Evolutionary conservation across 768 basidiomycete species (phyloP).

Genomic region (Boletales sp.): DNA sequence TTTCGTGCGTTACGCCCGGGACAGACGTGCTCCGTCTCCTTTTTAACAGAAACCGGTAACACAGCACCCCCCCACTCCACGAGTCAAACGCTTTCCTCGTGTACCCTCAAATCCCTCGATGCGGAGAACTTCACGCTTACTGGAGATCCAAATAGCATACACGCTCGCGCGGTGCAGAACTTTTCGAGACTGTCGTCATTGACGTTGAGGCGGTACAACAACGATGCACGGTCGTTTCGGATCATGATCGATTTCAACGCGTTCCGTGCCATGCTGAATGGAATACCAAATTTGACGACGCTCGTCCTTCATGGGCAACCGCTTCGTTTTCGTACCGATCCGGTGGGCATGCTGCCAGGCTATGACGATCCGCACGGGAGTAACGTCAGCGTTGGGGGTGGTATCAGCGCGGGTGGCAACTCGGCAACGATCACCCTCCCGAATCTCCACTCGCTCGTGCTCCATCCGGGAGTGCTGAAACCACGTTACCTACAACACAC

Average conservation of each 20-base stretch:
- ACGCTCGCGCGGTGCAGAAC: conserved; percentile 9
- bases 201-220: conserved; percentile 26
- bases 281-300: conserved; percentile 21
- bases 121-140: conserved; percentile 26
- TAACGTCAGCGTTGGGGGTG: background rate
- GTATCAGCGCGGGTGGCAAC: background rate
- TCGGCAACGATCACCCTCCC: conserved; percentile 15
- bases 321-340: conserved; percentile 21
- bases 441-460: conserved; percentile 27
- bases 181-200: conserved; percentile 23
- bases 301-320: conserved; percentile 29
- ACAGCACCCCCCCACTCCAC: background rate
- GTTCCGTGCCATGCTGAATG: conserved; percentile 22
- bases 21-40: conserved; percentile 25
- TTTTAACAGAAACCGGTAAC: conserved; percentile 17
- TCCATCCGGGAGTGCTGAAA: conserved; percentile 29
- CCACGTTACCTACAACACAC: conserved; percentile 31
- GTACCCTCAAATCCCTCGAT: conserved; percentile 25
- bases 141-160: conserved; percentile 17
- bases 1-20: conserved; percentile 30
- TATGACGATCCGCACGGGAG: conserved; percentile 1
- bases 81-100: conserved; percentile 1
- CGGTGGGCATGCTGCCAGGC: conserved; percentile 5
- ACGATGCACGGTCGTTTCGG: conserved; percentile 25
- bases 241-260: conserved; percentile 27